Evolutionary conservation across 2,329 filamentous ascomycete species (phyloP), one percentile per base, ranked within the genome.

Genomic region (Myriangium duriaei): DNA sequence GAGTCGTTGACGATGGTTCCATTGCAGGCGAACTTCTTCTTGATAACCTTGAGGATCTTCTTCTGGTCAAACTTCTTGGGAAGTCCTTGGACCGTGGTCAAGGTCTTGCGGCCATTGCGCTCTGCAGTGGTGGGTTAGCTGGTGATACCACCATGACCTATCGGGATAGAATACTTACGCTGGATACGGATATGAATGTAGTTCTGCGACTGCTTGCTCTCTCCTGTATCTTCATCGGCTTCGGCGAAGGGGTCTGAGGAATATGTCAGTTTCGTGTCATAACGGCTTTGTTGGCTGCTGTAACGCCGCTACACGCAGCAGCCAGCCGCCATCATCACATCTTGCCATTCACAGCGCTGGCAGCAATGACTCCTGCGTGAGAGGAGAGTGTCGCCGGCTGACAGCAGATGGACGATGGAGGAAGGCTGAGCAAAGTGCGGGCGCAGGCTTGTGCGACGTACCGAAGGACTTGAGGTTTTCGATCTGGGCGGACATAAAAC

Each of bases 21-120:
- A 95, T 98, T 96, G 84, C 88, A 96, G 66, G 91, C 88, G 60
- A 96, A 96, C 64, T 94, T 91, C 78, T 96, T 96, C 80, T 96
- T 96, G 74, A 96, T 94, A 67, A 93, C 87, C 74, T 95, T 95
- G 58, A 98, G 79, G 63, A 98, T 95, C 72, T 95, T 95, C 79
- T 95, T 96, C 68, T 91, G 86, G 69, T 95, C 88, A 61, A 95
- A 96, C 64, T 96, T 95, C 73, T 91, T 91, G 49, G 91, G 88
- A 58, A 98, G 79, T 68, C 91, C 91, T 76, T 96, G 88, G 59
- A 98, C 87, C 57, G 91, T 98, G 57, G 91, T 98, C 81, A 98
- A 76, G 72, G 91, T 96, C 78, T 98, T 98, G 68, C 91, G 91
- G 79, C 91, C 91, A 96, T 98, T 98, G 71, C 91, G 91, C 72